A percentile compares a stretch with the other conserved stretches of the same genome.
Evolutionary conservation across 129 eudicot species (phyloP).

Genomic region (Kitagawia praeruptora): DNA sequence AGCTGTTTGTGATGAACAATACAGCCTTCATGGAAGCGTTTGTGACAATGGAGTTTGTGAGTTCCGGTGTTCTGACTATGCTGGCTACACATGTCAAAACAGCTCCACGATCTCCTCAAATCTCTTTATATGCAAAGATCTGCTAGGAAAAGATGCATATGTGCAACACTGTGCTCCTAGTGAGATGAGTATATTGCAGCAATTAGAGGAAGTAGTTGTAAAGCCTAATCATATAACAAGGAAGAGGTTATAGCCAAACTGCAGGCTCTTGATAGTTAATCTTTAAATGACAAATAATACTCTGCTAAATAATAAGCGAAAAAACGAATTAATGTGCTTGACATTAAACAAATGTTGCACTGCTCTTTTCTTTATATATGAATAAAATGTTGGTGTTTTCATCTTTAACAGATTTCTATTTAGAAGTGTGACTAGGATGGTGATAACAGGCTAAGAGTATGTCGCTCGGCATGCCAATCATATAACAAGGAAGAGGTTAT

Average conservation of each 20-base stretch:
- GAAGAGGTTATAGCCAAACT: too few species aligned
- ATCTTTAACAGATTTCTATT: conserved; percentile 66
- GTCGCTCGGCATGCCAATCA: conserved; percentile 88
- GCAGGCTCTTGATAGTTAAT: background rate
- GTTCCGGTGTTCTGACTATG: conserved; percentile 94
- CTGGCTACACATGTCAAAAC: conserved; percentile 84
- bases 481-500: too few species aligned
- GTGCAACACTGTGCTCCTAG: conserved; percentile 96
- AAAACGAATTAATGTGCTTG: background rate
- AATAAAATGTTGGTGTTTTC: background rate
- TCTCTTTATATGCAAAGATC: conserved; percentile 75
- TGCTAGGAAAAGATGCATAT: conserved; percentile 42
- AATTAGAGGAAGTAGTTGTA: conserved; percentile 91
- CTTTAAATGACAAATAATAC: background rate
- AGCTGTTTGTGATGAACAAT: conserved; percentile 95
- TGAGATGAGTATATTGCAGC: conserved; percentile 78
- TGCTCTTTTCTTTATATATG: background rate
- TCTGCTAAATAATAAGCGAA: background rate
- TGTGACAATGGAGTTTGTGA: conserved; percentile 97
- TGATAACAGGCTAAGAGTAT: conserved; percentile 87
- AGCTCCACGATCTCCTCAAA: conserved; percentile 68
- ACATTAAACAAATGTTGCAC: background rate
- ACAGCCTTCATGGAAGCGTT: conserved; percentile 98
- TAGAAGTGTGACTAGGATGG: conserved; percentile 90
- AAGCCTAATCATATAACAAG: conserved; percentile 71